Percentiles rank a stretch among this genome's conserved stretches.
Evolutionary conservation across 371 early-diverging fungal species (phyloP).

Genomic region (Mucor sp.): DNA sequence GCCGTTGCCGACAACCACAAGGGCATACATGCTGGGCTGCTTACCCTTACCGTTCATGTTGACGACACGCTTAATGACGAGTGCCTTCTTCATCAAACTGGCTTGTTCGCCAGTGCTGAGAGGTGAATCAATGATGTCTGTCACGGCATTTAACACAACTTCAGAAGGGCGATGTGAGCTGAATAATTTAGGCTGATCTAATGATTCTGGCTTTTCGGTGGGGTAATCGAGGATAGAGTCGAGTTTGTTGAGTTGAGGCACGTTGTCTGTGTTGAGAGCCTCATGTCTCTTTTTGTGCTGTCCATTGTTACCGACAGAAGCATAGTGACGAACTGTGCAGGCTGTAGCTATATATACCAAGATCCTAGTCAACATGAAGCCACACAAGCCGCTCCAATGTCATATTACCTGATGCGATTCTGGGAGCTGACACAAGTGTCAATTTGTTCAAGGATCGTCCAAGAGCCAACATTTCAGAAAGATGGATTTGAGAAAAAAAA

Average conservation of each 20-base stretch:
- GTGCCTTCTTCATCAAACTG: conserved; percentile 68
- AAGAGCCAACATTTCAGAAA: conserved; percentile 30
- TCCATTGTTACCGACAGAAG: conserved; percentile 20
- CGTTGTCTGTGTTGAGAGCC: conserved; percentile 26
- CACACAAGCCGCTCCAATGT: neutral
- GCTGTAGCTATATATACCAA: neutral
- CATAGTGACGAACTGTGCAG: conserved; percentile 33
- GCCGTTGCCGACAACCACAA: conserved; percentile 96
- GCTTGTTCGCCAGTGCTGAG: conserved; percentile 33
- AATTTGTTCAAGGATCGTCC: conserved; percentile 33
- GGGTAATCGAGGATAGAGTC: conserved; percentile 49
- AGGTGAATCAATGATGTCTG: conserved; percentile 46
- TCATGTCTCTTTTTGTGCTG: conserved; percentile 29
- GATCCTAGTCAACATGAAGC: neutral
- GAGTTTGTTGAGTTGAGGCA: conserved; percentile 44
- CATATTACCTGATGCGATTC: conserved; percentile 17
- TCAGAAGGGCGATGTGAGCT: conserved; percentile 45
- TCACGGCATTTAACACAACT: conserved; percentile 41
- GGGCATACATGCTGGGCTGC: conserved; percentile 81
- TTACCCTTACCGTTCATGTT: conserved; percentile 90
- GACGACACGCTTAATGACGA: conserved; percentile 78
- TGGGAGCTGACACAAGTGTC: conserved; percentile 16
- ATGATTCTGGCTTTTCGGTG: conserved; percentile 20
- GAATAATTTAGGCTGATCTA: conserved; percentile 43
- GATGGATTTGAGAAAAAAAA: neutral